Evolutionary conservation across 352 stramenopile species (phyloP).

Genomic region (Pythium sukuiense): DNA sequence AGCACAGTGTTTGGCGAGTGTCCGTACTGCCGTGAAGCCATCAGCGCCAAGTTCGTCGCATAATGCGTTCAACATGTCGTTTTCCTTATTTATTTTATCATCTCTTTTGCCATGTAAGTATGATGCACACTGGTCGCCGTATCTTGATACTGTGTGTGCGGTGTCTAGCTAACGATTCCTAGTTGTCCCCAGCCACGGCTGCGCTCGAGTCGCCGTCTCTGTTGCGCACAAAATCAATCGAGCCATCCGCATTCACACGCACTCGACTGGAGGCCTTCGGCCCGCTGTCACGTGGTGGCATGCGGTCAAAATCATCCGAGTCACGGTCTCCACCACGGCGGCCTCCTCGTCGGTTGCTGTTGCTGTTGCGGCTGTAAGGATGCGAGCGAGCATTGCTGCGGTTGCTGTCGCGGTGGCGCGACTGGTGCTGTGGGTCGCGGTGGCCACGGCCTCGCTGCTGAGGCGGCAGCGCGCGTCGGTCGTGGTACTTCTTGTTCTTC

Average conservation of each 20-base stretch:
- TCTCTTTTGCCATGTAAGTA: background rate
- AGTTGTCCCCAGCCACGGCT: background rate
- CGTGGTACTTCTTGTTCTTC: conserved; percentile 79
- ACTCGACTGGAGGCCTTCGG: conserved; percentile 51
- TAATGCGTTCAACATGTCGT: conserved; percentile 3
- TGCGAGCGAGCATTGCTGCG: conserved; percentile 11
- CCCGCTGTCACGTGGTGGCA: conserved; percentile 26
- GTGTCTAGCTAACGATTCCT: background rate
- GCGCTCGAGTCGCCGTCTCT: background rate
- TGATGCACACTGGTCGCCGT: background rate
- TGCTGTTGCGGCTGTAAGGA: conserved; percentile 15
- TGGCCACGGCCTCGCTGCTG: conserved; percentile 29
- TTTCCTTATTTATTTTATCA: conserved; percentile 1
- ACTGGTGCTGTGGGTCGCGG: conserved; percentile 18
- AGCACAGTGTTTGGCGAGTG: conserved; percentile 90
- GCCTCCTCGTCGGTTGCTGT: background rate
- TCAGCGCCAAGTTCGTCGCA: conserved; percentile 71
- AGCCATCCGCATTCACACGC: conserved; percentile 60
- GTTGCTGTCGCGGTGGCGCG: conserved; percentile 9
- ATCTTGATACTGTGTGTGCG: background rate
- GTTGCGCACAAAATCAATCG: conserved; percentile 55
- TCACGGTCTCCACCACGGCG: conserved; percentile 6
- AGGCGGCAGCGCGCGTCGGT: conserved; percentile 31
- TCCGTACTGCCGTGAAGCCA: conserved; percentile 87
- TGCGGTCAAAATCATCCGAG: conserved; percentile 23